Base-by-base conservation (phyloP, 306 rosid genomes). In the Comarum palustre region DNA sequence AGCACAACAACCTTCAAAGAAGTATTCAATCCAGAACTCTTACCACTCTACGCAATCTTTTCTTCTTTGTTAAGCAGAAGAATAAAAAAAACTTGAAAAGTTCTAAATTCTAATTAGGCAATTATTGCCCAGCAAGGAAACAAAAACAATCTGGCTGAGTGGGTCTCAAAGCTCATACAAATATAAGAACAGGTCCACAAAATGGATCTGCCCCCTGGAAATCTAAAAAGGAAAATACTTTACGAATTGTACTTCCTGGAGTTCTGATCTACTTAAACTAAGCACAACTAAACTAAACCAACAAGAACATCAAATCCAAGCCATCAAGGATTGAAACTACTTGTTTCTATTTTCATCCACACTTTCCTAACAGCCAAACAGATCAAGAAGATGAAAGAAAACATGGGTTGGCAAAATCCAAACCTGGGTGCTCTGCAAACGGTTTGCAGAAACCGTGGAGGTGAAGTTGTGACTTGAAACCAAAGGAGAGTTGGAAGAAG, bases 401-500 rank as follows among this genome's bases (percentile, higher is more conserved):
- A 39, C 9, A 8, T 13, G 47, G 36, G 59, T 16, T 45, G 54
- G 4, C 12, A 68, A 74, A 68, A 46, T 4, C 22, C 76, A 15
- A 51, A 93, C 93, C 93, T 80, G 97, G 48, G 78, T 3, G 45
- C 3, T 84, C 22, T 66, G 90, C 31, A 68, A 79, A 22, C 19
- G 69, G 71, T 77, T 71, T 47, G 81, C 32, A 25, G 64, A 66
- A 48, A 78, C 6, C 17, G 80, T 43, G 73, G 84, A 4, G 8
- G 65, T 31, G 71, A 72, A 66, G 38, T 58, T 75, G 41, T 67
- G 72, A n/a, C 75, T 45, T 34, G 78, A 58, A 63, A 77, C 58
- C n/a, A 86, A 36, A 2, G 72, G 73, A 55, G 82, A 59, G 68
- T 80, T 19, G 27, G 97, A 78, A 5, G 39, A 36, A 36, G 36